Evolutionary conservation across 768 basidiomycete genomes (phyloP), one percentile per base, ranked within the genome.

Genomic region (Tylopilus sp.): DNA sequence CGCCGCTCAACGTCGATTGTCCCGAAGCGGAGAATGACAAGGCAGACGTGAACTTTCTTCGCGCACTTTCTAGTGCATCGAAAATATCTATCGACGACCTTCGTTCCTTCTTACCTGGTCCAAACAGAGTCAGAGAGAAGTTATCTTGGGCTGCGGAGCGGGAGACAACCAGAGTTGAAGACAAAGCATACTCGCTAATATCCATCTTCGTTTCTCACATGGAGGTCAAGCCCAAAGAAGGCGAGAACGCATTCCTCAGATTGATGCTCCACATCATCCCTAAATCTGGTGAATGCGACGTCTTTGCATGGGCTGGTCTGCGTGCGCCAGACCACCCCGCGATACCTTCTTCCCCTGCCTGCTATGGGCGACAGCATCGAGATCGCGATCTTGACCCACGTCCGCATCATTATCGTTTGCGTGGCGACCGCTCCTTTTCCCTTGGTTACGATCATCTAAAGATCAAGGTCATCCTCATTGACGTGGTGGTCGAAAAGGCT

Each of bases 51-150:
- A 19, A 11, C 21, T 52, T 54, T 26, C 42, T 54, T 2, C 17
- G 21, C 14, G 22, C 1, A 5, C 53, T 54, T 19, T 54, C 53
- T 2, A 51, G 52, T 9, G 53, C 53, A 6, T 54, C 53, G 6
- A 41, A 48, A 19, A 53, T 53, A n/a, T 42, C 53, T 13, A 11
- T 52, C 17, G 22, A n/a, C 12, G 53, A 53, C 26, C 13, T 43
- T 17, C 53, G 41, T 26, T 36, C 26, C 9, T 51, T 51, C 26
- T 22, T 51, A 16, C 50, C 50, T 2, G 50, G 50, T 13, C 24
- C 50, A 25, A 53, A 53, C 33, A 51, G 53, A 33, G 53, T 52
- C n/a, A 24, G 53, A 14, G 49, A 54, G 11, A 54, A 54, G 14
- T 11, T 54, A 13, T 25, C 49, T 9, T 54, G 49, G 53, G 53